Conservation (phyloP, 2,329 filamentous ascomycete genomes). For the Alternaria triticina region DNA sequence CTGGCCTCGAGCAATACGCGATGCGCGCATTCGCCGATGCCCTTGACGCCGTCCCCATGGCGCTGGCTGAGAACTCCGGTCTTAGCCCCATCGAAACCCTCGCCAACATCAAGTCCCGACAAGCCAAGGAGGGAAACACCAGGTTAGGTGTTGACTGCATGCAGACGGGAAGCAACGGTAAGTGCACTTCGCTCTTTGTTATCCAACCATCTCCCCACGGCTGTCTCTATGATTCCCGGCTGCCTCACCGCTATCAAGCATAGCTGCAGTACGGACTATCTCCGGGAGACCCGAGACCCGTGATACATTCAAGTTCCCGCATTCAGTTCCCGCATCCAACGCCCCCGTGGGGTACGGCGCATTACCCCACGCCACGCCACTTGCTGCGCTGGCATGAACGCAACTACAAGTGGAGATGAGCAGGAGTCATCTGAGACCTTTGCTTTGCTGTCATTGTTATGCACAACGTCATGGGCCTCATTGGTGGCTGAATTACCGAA, state of each 20-base stretch:
- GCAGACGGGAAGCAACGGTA: conserved; percentile 86
- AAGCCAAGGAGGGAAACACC: conserved; percentile 83
- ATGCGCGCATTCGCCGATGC: conserved; percentile 98
- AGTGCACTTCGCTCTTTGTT: conserved; percentile 36
- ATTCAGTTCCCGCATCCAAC: conserved; percentile 13
- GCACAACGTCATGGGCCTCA: conserved; percentile 5
- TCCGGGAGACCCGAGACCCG: conserved; percentile 21
- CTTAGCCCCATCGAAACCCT: conserved; percentile 95
- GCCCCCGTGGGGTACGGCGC: conserved; percentile 27
- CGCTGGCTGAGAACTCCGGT: conserved; percentile 95
- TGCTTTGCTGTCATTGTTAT: conserved; percentile 13
- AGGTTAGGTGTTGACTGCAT: conserved; percentile 96
- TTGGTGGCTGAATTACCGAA: conserved; percentile 15
- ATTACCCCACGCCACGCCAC: conserved; percentile 33
- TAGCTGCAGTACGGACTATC: conserved; percentile 11
- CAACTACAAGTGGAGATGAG: conserved; percentile 17
- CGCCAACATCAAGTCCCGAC: conserved; percentile 92
- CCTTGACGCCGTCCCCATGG: conserved; percentile 91
- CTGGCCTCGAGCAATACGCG: conserved; percentile 97
- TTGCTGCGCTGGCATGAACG: conserved; percentile 17
- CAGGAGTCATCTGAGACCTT: conserved; percentile 14
- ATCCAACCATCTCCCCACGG: conserved; percentile 8
- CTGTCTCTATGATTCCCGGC: neutral
- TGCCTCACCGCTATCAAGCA: conserved; percentile 22
- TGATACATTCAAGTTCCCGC: conserved; percentile 22